These are phyloP conservation scores for Aleurites moluccanus DNA, from an alignment of 441 rosid genomes.

Conservation along the genomic window DNA sequence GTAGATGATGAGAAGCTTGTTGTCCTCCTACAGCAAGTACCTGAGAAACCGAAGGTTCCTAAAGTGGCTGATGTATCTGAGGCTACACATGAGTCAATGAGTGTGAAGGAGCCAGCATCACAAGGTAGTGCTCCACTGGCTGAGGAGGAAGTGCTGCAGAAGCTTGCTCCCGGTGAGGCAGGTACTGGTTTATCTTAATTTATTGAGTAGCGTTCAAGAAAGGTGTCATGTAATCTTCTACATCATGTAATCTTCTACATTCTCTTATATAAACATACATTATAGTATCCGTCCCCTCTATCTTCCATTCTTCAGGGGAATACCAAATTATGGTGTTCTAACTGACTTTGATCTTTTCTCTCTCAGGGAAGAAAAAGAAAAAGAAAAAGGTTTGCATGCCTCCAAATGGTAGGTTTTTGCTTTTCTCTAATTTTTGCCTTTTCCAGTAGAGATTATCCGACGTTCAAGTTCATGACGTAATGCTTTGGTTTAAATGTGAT, in stretches of 20 bases:
- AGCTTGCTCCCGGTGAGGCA: slow-evolving; percentile 70
- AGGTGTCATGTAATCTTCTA: background rate
- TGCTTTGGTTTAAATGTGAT: background rate
- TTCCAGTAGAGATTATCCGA: background rate
- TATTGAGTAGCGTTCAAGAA: background rate
- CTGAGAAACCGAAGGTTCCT: slow-evolving; percentile 48
- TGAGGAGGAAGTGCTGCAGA: slow-evolving; percentile 95
- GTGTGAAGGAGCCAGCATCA: slow-evolving; percentile 73
- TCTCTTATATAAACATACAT: too few relatives aligned
- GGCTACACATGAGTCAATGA: slow-evolving; percentile 70
- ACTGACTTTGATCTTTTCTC: slow-evolving; percentile 17
- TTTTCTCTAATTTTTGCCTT: background rate
- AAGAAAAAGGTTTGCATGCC: slow-evolving; percentile 83
- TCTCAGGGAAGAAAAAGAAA: slow-evolving; percentile 84
- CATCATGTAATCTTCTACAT: too few relatives aligned
- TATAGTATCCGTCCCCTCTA: background rate
- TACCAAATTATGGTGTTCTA: background rate
- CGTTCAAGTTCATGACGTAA: background rate
- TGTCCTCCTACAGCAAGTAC: slow-evolving; percentile 39
- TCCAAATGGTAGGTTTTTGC: slow-evolving; percentile 48
- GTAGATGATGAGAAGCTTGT: slow-evolving; percentile 45
- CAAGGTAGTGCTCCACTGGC: slow-evolving; percentile 70
- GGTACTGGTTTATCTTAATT: slow-evolving; percentile 42
- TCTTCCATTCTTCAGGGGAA: background rate
- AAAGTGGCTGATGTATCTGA: slow-evolving; percentile 64